Conservation (phyloP, 2,329 filamentous ascomycete species). For the Fusarium dlaminii region DNA sequence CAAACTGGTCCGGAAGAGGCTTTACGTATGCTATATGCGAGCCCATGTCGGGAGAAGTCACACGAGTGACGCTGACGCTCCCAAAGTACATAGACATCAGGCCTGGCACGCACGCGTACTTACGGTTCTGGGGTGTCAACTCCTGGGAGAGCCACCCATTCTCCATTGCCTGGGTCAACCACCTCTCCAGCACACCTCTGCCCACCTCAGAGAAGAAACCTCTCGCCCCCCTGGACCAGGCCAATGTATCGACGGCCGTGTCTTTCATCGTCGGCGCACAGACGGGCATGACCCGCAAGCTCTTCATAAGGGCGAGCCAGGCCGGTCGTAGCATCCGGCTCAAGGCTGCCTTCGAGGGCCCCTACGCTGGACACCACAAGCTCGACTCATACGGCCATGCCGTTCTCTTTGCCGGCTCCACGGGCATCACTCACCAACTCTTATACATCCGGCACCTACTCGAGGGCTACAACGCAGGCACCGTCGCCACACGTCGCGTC, state of each 20-base stretch:
- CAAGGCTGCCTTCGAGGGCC: constrained; percentile 84
- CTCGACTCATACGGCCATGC: constrained; percentile 93
- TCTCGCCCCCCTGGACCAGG: constrained; percentile 52
- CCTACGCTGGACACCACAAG: constrained; percentile 84
- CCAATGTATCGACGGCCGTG: constrained; percentile 63
- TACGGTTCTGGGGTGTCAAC: constrained; percentile 73
- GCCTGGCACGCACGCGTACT: constrained; percentile 78
- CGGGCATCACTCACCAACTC: constrained; percentile 95
- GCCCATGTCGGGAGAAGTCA: constrained; percentile 73
- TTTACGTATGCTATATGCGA: constrained; percentile 74
- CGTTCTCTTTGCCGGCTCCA: constrained; percentile 89
- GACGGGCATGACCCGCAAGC: constrained; percentile 84
- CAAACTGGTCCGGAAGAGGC: constrained; percentile 69
- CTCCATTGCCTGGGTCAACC: constrained; percentile 78
- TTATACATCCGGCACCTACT: constrained; percentile 85
- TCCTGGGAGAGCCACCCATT: constrained; percentile 82
- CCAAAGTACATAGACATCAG: constrained; percentile 72
- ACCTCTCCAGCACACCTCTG: constrained; percentile 53
- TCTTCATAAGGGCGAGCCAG: constrained; percentile 72
- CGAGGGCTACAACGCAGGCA: constrained; percentile 72
- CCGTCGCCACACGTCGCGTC: constrained; percentile 81
- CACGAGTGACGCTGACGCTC: constrained; percentile 74
- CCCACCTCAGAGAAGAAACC: constrained; percentile 55
- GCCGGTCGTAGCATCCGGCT: constrained; percentile 65
- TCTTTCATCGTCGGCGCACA: constrained; percentile 89